Evolutionary conservation across 495 filamentous ascomycete genomes (phyloP), one percentile per base, ranked within the genome.

Genomic region (Lichina pygmaea): DNA sequence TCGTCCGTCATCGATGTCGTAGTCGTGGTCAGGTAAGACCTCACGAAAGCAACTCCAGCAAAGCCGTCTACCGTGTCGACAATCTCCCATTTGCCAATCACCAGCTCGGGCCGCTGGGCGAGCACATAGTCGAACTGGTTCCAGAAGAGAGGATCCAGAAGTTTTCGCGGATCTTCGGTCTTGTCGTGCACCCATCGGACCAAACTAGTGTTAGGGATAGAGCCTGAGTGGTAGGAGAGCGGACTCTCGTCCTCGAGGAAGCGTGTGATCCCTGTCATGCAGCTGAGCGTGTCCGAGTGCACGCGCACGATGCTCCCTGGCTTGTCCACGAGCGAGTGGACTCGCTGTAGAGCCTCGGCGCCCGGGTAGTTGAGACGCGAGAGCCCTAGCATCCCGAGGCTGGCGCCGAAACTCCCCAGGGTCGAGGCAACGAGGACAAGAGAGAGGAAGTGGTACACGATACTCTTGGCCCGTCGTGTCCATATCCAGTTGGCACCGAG

Each of bases 191-290:
- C 43, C 71, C 72, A 76, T 8, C 51, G 41, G 31, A 44, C 50
- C 24, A 24, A 24, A 24, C n/a, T n/a, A 1, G 50, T 50, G 10
- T 51, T 49, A 4, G 57, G 46, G 3, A 0, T 43, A 39, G 15
- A 45, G n/a, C n/a, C n/a, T n/a, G n/a, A n/a, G n/a, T n/a, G n/a
- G n/a, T n/a, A n/a, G n/a, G 24, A 24, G 40, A 17, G 42, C 30
- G 11, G 52, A 39, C 57, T 51, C 45, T 53, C 50, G 37, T 31
- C 16, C 50, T 83, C 70, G 12, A 81, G 66, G 54, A 99, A 99
- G 8, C 86, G 71, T 0, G 86, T 92, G 10, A 93, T 72, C 43
- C 89, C 89, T 31, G 89, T 94, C 70, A 93, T 93, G 58, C 84
- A 94, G 16, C 78, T 73, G 6, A 89, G 60, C 33, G 89, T 89